Conservation (phyloP, 495 filamentous ascomycete genomes). For the Pseudevernia furfuracea region DNA sequence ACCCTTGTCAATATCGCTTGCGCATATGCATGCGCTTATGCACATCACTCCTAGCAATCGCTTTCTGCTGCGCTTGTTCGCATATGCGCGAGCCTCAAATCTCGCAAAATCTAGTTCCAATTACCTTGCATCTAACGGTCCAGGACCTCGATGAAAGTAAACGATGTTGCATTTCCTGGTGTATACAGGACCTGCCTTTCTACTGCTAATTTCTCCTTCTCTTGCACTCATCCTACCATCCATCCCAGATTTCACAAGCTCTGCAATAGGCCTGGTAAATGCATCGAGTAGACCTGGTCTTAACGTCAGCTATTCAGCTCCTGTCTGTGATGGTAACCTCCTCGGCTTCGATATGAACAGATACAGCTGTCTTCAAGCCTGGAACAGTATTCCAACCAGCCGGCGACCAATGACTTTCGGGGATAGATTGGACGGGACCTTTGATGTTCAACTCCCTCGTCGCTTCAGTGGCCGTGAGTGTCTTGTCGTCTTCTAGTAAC, state of each 20-base stretch:
- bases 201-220: background rate
- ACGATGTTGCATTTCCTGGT: background rate
- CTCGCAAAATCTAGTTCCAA: no score
- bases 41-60: no score
- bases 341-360: constrained; percentile 2
- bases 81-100: no score
- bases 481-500: background rate
- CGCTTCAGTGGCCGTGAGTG: background rate
- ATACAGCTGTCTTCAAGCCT: constrained; percentile 4
- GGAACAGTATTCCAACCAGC: background rate
- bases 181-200: background rate
- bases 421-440: background rate
- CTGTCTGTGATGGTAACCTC: background rate
- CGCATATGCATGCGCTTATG: no score
- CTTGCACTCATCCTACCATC: background rate
- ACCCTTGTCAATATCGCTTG: no score
- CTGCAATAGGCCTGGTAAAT: no score
- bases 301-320: background rate
- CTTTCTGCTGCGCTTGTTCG: no score
- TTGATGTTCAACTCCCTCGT: background rate
- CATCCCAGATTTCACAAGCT: background rate
- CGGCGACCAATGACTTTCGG: background rate
- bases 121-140: no score
- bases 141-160: no score
- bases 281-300: no score